Conservation (phyloP, 768 basidiomycete species). For the Phanerodontia chrysosporium region DNA sequence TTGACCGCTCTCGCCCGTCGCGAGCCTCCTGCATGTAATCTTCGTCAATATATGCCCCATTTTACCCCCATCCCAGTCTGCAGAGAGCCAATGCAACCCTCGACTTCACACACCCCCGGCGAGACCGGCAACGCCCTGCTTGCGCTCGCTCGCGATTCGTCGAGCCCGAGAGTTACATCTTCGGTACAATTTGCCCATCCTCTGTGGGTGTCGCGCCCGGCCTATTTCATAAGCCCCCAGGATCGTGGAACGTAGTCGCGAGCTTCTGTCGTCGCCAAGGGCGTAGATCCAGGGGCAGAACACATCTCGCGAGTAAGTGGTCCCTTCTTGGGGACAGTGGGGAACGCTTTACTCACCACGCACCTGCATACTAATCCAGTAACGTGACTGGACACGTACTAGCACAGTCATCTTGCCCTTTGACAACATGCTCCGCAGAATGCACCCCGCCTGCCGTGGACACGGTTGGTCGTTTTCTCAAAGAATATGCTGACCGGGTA, state of each 20-base stretch:
- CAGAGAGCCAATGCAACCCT: too few species aligned
- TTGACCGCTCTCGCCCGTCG: background rate
- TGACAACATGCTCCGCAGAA: background rate
- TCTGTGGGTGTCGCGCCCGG: background rate
- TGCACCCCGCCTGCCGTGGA: background rate
- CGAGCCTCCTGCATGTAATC: too few species aligned
- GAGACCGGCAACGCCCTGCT: background rate
- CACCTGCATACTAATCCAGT: background rate
- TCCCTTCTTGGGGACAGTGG: background rate
- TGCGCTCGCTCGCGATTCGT: constrained; percentile 2
- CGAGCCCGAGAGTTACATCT: background rate
- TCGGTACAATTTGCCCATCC: background rate
- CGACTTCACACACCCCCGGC: background rate
- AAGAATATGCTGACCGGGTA: too few species aligned
- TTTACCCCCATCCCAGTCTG: too few species aligned
- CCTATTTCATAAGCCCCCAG: background rate
- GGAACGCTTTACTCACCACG: background rate
- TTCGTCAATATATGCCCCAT: too few species aligned
- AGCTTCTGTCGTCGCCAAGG: background rate
- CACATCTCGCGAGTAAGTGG: background rate
- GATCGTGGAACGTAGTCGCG: background rate
- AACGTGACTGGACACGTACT: background rate
- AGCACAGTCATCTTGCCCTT: background rate
- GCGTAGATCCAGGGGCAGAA: background rate
- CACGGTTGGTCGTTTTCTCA: too few species aligned